These are phyloP conservation scores for Orbilia quercus DNA, from an alignment of 2,329 filamentous ascomycete genomes.

Conservation along the genomic window DNA sequence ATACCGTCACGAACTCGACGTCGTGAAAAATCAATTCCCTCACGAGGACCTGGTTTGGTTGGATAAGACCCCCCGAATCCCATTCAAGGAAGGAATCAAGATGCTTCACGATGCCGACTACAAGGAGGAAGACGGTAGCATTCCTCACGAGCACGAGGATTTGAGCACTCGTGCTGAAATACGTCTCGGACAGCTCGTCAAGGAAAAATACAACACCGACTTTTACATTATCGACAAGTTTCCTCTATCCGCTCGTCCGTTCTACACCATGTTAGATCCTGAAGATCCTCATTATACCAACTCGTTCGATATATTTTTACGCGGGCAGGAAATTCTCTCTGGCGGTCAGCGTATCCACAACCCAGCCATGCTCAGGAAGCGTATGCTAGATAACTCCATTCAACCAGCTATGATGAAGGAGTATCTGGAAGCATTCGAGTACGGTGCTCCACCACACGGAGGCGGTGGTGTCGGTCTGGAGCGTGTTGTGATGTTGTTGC, in stretches of 20 bases:
- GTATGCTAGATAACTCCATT: constrained; percentile 80
- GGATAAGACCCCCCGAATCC: constrained; percentile 83
- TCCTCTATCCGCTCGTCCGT: constrained; percentile 82
- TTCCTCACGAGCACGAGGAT: constrained; percentile 76
- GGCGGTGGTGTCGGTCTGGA: constrained; percentile 91
- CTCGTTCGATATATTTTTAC: constrained; percentile 94
- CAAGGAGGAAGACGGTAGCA: constrained; percentile 79
- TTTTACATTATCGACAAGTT: constrained; percentile 97
- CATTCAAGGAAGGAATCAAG: constrained; percentile 81
- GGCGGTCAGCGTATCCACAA: constrained; percentile 94
- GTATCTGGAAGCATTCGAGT: constrained; percentile 88
- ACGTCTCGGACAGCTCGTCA: constrained; percentile 82
- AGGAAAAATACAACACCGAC: constrained; percentile 86
- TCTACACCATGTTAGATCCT: constrained; percentile 88
- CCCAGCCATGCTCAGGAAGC: constrained; percentile 76
- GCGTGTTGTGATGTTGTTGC: constrained; percentile 84
- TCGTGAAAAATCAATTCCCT: constrained; percentile 84
- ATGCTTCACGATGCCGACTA: constrained; percentile 83
- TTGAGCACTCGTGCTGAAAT: constrained; percentile 88
- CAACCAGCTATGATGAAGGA: constrained; percentile 86
- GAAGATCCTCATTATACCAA: constrained; percentile 80
- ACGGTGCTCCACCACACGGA: constrained; percentile 87
- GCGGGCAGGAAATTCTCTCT: constrained; percentile 90
- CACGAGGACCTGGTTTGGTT: constrained; percentile 87
- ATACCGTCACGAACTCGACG: constrained; percentile 77